phyloP scores from a whole-genome alignment of 345 rosid species.

The Bretschneidera sinensis region DNA sequence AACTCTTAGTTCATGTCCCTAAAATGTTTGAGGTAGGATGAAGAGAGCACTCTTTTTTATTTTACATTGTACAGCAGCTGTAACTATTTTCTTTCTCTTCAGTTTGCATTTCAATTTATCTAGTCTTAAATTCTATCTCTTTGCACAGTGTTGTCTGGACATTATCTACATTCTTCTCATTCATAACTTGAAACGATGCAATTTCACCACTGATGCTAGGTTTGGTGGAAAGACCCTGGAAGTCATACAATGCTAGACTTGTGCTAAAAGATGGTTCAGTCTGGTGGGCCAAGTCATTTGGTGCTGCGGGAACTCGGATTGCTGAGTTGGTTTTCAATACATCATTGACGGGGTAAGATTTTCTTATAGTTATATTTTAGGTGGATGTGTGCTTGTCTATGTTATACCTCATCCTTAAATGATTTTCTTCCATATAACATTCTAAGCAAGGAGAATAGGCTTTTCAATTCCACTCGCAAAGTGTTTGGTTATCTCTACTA shows the following conservation, averaged over 20 bases:
- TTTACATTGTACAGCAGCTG: no score
- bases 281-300: slow-evolving; percentile 96
- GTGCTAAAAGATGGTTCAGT: slow-evolving; percentile 90
- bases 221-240: slow-evolving; percentile 81
- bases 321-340: slow-evolving; percentile 98
- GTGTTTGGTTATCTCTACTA: not conserved
- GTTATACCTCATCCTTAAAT: not conserved
- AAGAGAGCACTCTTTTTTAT: no score
- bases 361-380: not conserved
- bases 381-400: not conserved
- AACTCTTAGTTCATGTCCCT: no score
- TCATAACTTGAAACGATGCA: not conserved
- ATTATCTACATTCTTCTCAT: not conserved
- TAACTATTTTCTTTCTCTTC: no score
- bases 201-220: slow-evolving; percentile 21
- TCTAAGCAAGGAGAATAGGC: no score
- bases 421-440: not conserved
- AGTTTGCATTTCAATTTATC: not conserved
- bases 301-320: slow-evolving; percentile 89
- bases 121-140: not conserved
- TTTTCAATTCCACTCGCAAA: not conserved
- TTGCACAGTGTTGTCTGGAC: not conserved
- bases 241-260: slow-evolving; percentile 70
- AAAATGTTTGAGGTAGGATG: no score
- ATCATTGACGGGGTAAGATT: slow-evolving; percentile 76